Percentiles rank a stretch among this genome's conserved stretches.
Conservation (phyloP, 116 monocot genomes). For the Cymodocea nodosa region DNA sequence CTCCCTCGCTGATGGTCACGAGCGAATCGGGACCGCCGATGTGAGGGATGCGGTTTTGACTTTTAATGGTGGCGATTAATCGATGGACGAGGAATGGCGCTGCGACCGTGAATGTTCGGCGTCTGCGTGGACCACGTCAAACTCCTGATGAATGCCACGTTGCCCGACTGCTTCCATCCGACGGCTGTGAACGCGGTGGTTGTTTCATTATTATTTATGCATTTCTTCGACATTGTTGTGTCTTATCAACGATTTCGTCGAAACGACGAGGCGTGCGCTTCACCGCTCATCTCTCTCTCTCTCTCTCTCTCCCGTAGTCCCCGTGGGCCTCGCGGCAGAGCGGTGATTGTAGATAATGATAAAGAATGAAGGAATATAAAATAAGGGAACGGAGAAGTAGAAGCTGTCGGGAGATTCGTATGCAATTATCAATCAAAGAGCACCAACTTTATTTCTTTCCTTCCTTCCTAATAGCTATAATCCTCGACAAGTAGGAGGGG, state of each 20-base stretch:
- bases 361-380: no score
- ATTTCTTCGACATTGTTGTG: no score
- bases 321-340: no score
- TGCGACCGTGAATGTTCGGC: neutral
- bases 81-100: neutral
- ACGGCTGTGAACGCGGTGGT: neutral
- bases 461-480: no score
- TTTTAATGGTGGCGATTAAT: neutral
- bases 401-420: neutral
- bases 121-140: neutral
- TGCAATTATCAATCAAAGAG: neutral
- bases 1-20: neutral
- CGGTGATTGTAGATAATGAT: no score
- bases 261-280: no score
- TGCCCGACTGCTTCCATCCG: neutral
- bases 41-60: neutral
- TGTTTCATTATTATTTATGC: no score
- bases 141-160: neutral
- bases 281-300: no score
- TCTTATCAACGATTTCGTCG: no score
- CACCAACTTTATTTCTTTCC: no score
- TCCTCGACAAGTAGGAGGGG: no score
- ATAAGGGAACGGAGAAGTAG: neutral
- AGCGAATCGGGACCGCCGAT: neutral
- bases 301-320: no score